Conservation (phyloP, 331 rosid species). For the Quercus phellos region DNA sequence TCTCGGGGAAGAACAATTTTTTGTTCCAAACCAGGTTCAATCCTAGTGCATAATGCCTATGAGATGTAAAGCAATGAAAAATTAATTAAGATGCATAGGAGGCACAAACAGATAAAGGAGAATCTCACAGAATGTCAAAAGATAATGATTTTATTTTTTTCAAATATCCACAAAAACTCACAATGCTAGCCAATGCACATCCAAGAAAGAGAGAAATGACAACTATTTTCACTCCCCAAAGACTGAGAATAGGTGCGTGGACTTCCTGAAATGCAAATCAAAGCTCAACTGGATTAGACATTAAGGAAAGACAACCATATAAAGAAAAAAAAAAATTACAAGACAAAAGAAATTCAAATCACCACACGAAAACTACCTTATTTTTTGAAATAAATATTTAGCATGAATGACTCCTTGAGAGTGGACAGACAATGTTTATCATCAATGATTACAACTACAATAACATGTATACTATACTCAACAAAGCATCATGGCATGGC, state of each 20-base stretch:
- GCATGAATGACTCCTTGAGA: not conserved
- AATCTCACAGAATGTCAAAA: too few species aligned
- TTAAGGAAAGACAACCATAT: not conserved
- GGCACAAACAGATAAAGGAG: conserved; percentile 15
- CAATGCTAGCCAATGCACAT: conserved; percentile 85
- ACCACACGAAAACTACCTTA: not conserved
- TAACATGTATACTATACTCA: not conserved
- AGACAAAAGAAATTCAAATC: not conserved
- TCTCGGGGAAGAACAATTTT: conserved; percentile 91
- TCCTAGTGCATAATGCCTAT: conserved; percentile 86
- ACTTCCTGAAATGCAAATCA: conserved; percentile 65
- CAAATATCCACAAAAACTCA: conserved; percentile 36
- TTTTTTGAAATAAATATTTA: not conserved
- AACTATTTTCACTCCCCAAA: conserved; percentile 80
- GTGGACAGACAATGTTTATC: not conserved
- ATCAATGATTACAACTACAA: not conserved
- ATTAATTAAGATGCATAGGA: conserved; percentile 12
- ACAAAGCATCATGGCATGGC: not conserved
- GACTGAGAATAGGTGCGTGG: conserved; percentile 88
- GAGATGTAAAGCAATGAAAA: conserved; percentile 1
- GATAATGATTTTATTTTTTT: not conserved
- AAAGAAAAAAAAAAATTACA: not conserved
- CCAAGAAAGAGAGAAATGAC: conserved; percentile 72
- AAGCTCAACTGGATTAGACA: conserved; percentile 16
- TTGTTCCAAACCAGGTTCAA: conserved; percentile 97